Conservation (phyloP, 164 flowering plant species). For the Macadamia integrifolia region DNA sequence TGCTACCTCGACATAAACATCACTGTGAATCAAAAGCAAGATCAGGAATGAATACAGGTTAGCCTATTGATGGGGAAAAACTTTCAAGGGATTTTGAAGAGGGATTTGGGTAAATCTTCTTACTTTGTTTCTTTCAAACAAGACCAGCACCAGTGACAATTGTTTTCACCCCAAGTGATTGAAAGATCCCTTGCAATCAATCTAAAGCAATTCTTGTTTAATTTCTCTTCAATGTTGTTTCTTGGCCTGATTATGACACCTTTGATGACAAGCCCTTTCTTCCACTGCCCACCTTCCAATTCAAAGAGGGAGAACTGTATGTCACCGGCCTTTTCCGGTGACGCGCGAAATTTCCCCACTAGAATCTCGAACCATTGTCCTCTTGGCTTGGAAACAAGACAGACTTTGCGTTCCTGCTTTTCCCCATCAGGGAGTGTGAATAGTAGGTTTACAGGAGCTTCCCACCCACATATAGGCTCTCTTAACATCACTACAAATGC, state of each 20-base stretch:
- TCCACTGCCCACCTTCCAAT: slow-evolving; percentile 53
- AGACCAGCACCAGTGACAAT: no score
- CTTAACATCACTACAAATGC: slow-evolving; percentile 47
- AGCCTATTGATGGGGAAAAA: no score
- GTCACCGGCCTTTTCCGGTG: slow-evolving; percentile 26
- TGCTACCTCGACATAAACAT: no score
- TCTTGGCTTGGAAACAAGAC: slow-evolving; percentile 26
- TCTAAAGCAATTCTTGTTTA: no score
- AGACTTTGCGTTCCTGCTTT: slow-evolving; percentile 31
- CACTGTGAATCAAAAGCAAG: no score
- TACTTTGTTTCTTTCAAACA: no score
- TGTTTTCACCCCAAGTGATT: no score
- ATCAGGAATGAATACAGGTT: no score
- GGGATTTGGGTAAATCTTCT: no score
- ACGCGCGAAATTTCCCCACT: slow-evolving; percentile 35
- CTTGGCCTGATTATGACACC: slow-evolving; percentile 49
- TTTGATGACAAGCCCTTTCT: slow-evolving; percentile 51
- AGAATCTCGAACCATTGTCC: slow-evolving; percentile 43
- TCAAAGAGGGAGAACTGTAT: slow-evolving; percentile 46
- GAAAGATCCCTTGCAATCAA: no score
- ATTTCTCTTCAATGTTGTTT: background rate
- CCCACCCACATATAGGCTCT: slow-evolving; percentile 61
- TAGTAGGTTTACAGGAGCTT: slow-evolving; percentile 50
- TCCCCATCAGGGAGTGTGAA: slow-evolving; percentile 46
- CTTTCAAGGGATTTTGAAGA: no score